phyloP scores from a whole-genome alignment of 1,139 yeast genomes.

The Hyphopichia fennica region DNA sequence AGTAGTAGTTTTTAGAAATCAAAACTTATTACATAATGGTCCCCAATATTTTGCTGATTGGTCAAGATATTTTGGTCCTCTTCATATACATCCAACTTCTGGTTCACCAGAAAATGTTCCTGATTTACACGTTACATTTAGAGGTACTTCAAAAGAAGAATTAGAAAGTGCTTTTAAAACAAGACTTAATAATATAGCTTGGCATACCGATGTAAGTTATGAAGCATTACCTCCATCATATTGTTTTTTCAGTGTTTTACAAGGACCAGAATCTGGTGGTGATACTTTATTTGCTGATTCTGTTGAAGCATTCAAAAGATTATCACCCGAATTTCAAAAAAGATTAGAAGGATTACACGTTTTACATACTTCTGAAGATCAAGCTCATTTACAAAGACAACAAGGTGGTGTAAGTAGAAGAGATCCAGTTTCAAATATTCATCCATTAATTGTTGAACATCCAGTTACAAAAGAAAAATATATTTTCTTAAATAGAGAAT shows the following conservation, averaged over 20 bases:
- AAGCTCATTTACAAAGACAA: conserved; percentile 17
- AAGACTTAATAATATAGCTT: conserved; percentile 29
- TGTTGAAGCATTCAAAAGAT: conserved; percentile 29
- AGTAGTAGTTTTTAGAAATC: conserved; percentile 40
- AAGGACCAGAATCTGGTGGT: conserved; percentile 44
- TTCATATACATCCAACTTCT: conserved; percentile 42
- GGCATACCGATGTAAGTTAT: conserved; percentile 45
- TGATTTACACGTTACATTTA: conserved; percentile 33
- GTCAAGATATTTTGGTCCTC: conserved; percentile 36
- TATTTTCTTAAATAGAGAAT: conserved; percentile 25
- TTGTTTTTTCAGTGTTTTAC: conserved; percentile 37
- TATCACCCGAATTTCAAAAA: conserved; percentile 26
- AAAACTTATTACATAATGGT: conserved; percentile 33
- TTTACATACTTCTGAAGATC: conserved; percentile 25
- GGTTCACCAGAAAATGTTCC: conserved; percentile 40
- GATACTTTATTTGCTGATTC: conserved; percentile 37
- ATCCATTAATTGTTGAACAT: conserved; percentile 26
- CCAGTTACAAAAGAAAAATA: conserved; percentile 27
- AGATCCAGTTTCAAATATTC: conserved; percentile 26
- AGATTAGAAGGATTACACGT: conserved; percentile 26
- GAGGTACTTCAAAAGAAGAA: conserved; percentile 28
- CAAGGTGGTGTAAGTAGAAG: conserved; percentile 26
- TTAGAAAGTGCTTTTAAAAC: conserved; percentile 22
- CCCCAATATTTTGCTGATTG: conserved; percentile 32
- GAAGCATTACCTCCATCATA: conserved; percentile 41